phyloP scores from a whole-genome alignment of 2,329 filamentous ascomycete genomes.

The Ascochyta pisi region DNA sequence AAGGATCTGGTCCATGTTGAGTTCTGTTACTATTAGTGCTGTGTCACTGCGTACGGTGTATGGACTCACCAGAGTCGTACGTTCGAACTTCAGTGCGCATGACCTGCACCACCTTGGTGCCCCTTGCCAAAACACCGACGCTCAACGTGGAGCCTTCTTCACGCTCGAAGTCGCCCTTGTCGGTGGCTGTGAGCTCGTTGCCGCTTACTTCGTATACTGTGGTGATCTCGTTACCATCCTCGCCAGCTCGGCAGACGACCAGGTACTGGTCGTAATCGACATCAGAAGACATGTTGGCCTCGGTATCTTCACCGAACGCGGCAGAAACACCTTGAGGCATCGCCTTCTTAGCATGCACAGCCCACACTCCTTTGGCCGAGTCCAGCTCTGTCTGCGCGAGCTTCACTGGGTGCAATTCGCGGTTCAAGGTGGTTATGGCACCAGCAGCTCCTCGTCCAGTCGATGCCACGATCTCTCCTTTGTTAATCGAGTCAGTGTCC shows the following conservation, averaged over 20 bases:
- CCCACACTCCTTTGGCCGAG: slow-evolving; percentile 80
- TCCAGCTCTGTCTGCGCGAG: slow-evolving; percentile 75
- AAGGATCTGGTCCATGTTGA: slow-evolving; percentile 88
- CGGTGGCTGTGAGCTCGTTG: slow-evolving; percentile 75
- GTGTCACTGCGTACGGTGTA: not conserved
- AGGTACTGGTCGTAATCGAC: slow-evolving; percentile 78
- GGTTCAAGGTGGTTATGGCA: slow-evolving; percentile 77
- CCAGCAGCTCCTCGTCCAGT: slow-evolving; percentile 71
- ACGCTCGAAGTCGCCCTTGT: slow-evolving; percentile 88
- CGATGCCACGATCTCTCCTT: slow-evolving; percentile 62
- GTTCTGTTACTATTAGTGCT: slow-evolving; percentile 60
- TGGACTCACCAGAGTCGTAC: slow-evolving; percentile 80
- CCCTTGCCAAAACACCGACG: slow-evolving; percentile 80
- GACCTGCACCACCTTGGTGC: slow-evolving; percentile 85
- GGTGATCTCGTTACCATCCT: slow-evolving; percentile 74
- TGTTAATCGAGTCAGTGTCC: slow-evolving; percentile 30
- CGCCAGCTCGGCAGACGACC: slow-evolving; percentile 75
- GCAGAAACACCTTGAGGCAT: slow-evolving; percentile 64
- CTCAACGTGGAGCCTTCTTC: slow-evolving; percentile 87
- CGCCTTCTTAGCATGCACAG: slow-evolving; percentile 73
- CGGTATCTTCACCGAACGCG: slow-evolving; percentile 53
- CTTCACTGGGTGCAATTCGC: slow-evolving; percentile 76
- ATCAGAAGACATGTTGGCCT: slow-evolving; percentile 52
- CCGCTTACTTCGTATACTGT: slow-evolving; percentile 79
- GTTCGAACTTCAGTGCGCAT: slow-evolving; percentile 85